A percentile compares a stretch with the other conserved stretches of the same genome.
Evolutionary conservation across 164 flowering plant species (phyloP).

Genomic region (Aristolochia fimbriata): DNA sequence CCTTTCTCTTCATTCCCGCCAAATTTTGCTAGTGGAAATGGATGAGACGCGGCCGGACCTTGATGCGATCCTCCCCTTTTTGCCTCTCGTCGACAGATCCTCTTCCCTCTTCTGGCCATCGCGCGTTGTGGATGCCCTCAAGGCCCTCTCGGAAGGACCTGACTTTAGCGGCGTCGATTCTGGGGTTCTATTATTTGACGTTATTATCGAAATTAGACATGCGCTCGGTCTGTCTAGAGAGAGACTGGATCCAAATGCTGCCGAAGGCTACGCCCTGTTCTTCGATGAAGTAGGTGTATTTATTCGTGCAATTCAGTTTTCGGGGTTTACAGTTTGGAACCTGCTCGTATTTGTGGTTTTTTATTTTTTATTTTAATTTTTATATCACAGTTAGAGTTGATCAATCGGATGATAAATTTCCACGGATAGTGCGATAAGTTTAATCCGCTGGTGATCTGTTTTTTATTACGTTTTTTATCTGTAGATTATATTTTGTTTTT

Average conservation of each 20-base stretch:
- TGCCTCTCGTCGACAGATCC: constrained; percentile 43
- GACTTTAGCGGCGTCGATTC: constrained; percentile 49
- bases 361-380: background rate
- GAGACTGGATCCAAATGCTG: constrained; percentile 25
- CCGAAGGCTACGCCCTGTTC: constrained; percentile 52
- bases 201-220: constrained; percentile 49
- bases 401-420: too few species aligned
- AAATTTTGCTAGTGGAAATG: constrained; percentile 14
- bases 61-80: constrained; percentile 41
- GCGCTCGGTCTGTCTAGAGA: constrained; percentile 38
- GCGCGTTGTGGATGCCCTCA: constrained; percentile 41
- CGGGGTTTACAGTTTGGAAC: constrained; percentile 1
- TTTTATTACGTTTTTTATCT: background rate
- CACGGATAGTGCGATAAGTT: too few species aligned
- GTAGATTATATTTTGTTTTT: background rate
- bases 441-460: too few species aligned
- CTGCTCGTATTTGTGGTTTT: background rate
- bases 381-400: background rate
- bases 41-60: constrained; percentile 39
- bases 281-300: constrained; percentile 47
- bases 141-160: constrained; percentile 52
- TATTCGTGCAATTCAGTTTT: background rate
- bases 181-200: constrained; percentile 47
- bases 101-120: constrained; percentile 62
- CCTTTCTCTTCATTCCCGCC: too few species aligned